Percentiles rank a stretch among this genome's conserved stretches.
Evolutionary conservation across 371 early-diverging fungal genomes (phyloP).

Genomic region (Sporodiniella umbellata): DNA sequence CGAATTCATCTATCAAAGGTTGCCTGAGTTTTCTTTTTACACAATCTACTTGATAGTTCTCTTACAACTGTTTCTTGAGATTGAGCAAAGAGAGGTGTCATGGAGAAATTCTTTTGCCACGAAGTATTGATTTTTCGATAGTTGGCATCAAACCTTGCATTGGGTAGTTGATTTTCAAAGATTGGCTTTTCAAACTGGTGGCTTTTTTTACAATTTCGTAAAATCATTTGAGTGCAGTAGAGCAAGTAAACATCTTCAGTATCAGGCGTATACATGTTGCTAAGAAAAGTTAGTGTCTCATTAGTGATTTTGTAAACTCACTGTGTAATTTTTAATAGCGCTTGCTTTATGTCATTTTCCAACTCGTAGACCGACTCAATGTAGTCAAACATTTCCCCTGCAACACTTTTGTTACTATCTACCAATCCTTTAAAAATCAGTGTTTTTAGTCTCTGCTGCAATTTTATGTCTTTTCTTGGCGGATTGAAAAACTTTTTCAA

Average conservation of each 20-base stretch:
- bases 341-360: conserved; percentile 35
- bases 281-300: conserved; percentile 15
- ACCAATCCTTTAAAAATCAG: conserved; percentile 43
- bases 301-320: conserved; percentile 9
- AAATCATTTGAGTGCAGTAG: conserved; percentile 57
- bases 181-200: conserved; percentile 58
- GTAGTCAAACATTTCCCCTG: conserved; percentile 45
- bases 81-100: conserved; percentile 70
- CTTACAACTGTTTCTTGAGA: conserved; percentile 37
- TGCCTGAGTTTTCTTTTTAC: neutral
- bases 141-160: conserved; percentile 53
- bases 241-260: conserved; percentile 62
- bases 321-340: conserved; percentile 42
- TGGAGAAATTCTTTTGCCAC: conserved; percentile 55
- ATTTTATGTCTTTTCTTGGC: neutral
- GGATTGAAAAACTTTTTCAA: conserved; percentile 11
- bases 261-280: conserved; percentile 60
- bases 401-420: conserved; percentile 50
- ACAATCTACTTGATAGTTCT: neutral
- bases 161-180: conserved; percentile 59
- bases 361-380: conserved; percentile 38
- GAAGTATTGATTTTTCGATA: conserved; percentile 58
- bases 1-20: conserved; percentile 9
- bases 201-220: conserved; percentile 56
- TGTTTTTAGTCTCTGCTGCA: neutral